Evolutionary conservation across 441 rosid species (phyloP), one percentile per base, ranked within the genome.

Genomic region (Viola pubescens): DNA sequence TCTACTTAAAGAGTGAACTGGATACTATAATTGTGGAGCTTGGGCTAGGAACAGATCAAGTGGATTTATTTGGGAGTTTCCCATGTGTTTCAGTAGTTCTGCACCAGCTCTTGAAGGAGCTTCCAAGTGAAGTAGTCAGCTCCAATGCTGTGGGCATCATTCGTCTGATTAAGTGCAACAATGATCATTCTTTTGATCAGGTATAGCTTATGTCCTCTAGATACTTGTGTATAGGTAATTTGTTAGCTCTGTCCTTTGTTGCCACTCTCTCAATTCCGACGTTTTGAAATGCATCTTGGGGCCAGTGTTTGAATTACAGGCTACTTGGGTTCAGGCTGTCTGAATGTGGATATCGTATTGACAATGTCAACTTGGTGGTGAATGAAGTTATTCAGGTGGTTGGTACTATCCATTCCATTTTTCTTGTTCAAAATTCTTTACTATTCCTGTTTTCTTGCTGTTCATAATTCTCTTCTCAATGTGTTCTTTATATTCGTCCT

Each of bases 311-410:
- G 71, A 89, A 89, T 77, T 87, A 81, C 81, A 89, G 88, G 79
- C 76, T 92, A 74, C 90, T 92, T 79, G 98, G 98, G 64, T 82
- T 72, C 61, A 79, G 80, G 73, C 76, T 92, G 52, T 79, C 70
- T 66, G 98, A 92, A 79, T 70, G 72, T 63, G 68, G 63, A 60
- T 72, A 72, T 58, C 70, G 67, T 43, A 41, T 60, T 60, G 76
- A 75, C 68, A 65, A 53, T 63, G 64, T 76, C 55, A 70, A 72
- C 71, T 68, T 77, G 42, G 73, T 82, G 45, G 55, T 84, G 71
- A 73, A 71, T 71, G 81, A 75, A 72, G 80, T 92, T 70, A 70
- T 85, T 65, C 83, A 82, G 91, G 98, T 89, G 63, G 63, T 60
- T 52, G 6, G 16, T 49, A 63, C 66, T 52, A 14, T 59, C 13